These are phyloP conservation scores for Leishmania martiniquensis DNA, from an alignment of 208 protist species.

Conservation along the genomic window DNA sequence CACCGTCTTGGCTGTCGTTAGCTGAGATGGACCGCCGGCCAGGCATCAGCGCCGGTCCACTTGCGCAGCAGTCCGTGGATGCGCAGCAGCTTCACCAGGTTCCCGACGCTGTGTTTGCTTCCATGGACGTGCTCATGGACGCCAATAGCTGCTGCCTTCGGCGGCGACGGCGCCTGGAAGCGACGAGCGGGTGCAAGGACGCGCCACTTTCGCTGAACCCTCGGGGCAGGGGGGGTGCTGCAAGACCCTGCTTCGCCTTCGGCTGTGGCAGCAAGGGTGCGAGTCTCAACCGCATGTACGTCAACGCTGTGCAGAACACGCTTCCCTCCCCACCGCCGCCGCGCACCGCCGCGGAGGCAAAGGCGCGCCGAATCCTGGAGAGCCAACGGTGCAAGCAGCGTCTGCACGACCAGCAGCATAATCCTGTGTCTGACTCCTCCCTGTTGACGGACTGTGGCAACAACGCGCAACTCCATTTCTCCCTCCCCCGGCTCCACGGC, in stretches of 20 bases:
- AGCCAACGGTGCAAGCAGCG: slow-evolving; percentile 13
- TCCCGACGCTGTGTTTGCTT: slow-evolving; percentile 33
- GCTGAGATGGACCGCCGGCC: slow-evolving; percentile 28
- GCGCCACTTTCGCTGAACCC: background rate
- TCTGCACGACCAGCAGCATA: background rate
- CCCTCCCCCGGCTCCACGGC: background rate
- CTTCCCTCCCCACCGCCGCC: slow-evolving; percentile 12
- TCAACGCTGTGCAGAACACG: background rate
- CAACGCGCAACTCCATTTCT: background rate
- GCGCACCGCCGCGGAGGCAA: slow-evolving; percentile 24
- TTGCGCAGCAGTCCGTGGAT: slow-evolving; percentile 33
- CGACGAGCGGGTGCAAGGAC: background rate
- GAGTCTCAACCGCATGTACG: background rate
- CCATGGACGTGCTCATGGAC: slow-evolving; percentile 74
- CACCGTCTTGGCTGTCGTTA: slow-evolving; percentile 10
- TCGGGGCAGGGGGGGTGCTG: background rate
- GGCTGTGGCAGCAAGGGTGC: background rate
- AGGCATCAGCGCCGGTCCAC: slow-evolving; percentile 4
- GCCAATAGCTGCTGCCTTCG: slow-evolving; percentile 69
- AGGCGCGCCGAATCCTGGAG: slow-evolving; percentile 26
- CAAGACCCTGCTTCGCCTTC: slow-evolving; percentile 6
- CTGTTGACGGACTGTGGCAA: background rate
- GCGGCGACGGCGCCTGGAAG: slow-evolving; percentile 29
- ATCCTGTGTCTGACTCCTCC: background rate
- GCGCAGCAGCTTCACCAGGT: slow-evolving; percentile 20